Conservation (phyloP, 2,329 filamentous ascomycete species). For the Phyllosticta citribraziliensis region DNA sequence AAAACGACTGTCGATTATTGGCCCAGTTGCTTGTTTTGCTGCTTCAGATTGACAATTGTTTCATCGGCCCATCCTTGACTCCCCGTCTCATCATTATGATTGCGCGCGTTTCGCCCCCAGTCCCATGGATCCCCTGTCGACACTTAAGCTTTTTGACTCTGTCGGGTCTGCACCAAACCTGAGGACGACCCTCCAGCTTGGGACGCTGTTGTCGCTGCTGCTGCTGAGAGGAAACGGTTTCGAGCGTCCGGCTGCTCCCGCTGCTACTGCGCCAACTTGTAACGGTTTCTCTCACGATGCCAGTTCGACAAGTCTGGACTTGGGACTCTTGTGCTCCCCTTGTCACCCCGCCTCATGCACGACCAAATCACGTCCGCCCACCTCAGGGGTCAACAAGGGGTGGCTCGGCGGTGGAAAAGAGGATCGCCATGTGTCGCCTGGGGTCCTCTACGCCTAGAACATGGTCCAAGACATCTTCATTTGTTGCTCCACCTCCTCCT, state of each 20-base stretch:
- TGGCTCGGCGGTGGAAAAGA: neutral
- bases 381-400: neutral
- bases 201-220: neutral
- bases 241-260: neutral
- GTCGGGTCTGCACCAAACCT: neutral
- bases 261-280: neutral
- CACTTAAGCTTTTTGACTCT: neutral
- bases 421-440: neutral
- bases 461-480: neutral
- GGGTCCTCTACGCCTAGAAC: neutral
- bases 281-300: neutral
- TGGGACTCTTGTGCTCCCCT: neutral
- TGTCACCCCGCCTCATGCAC: neutral
- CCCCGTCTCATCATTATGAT: neutral
- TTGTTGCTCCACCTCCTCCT: too few species aligned
- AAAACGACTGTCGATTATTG: neutral
- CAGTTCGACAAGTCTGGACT: neutral
- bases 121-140: neutral
- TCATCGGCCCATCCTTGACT: neutral
- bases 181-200: neutral
- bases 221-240: neutral
- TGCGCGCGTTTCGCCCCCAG: neutral
- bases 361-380: neutral
- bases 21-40: neutral
- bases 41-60: neutral